A percentile compares a stretch with the other conserved stretches of the same genome.
Evolutionary conservation across 1,139 yeast genomes (phyloP).

Genomic region (Blastobotrys niveus): DNA sequence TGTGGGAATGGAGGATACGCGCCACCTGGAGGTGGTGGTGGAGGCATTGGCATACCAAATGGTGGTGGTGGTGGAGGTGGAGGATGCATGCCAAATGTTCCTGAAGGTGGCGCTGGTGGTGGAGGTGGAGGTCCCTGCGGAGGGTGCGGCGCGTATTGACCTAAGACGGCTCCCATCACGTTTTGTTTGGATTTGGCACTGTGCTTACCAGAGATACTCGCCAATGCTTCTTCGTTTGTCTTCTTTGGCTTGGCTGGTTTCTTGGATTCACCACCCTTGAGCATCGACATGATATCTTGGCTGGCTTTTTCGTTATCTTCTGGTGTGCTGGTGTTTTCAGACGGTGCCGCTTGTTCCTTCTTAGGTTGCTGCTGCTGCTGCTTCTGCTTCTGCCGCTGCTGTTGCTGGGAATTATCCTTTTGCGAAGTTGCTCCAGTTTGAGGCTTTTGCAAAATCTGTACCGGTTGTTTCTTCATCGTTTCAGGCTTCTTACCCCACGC

Average conservation of each 20-base stretch:
- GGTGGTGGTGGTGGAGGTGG: conserved; percentile 23
- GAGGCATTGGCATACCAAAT: conserved; percentile 14
- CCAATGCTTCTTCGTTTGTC: conserved; percentile 27
- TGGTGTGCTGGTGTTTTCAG: conserved; percentile 3
- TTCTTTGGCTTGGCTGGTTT: conserved; percentile 22
- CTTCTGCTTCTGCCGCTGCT: conserved; percentile 3
- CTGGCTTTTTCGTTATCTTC: conserved; percentile 14
- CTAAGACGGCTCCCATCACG: conserved; percentile 42
- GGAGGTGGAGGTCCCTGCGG: conserved; percentile 31
- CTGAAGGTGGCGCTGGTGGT: conserved; percentile 27
- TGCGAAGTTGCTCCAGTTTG: conserved; percentile 1
- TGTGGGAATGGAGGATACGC: conserved; percentile 18
- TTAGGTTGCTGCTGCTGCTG: conserved; percentile 2
- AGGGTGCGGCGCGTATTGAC: conserved; percentile 26
- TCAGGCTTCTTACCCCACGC: too few species aligned
- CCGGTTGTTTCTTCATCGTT: conserved; percentile 13
- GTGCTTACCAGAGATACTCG: conserved; percentile 37
- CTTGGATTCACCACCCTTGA: conserved; percentile 31
- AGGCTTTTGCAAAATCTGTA: conserved; percentile 10
- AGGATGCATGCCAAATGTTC: conserved; percentile 8
- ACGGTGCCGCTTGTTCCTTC: neutral
- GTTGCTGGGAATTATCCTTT: too few species aligned
- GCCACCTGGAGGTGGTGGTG: conserved; percentile 6
- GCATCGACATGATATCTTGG: conserved; percentile 40
- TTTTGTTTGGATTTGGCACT: conserved; percentile 36